phyloP scores from a whole-genome alignment of 2,329 filamentous ascomycete species.

The Ceratocystis alfenasii region DNA sequence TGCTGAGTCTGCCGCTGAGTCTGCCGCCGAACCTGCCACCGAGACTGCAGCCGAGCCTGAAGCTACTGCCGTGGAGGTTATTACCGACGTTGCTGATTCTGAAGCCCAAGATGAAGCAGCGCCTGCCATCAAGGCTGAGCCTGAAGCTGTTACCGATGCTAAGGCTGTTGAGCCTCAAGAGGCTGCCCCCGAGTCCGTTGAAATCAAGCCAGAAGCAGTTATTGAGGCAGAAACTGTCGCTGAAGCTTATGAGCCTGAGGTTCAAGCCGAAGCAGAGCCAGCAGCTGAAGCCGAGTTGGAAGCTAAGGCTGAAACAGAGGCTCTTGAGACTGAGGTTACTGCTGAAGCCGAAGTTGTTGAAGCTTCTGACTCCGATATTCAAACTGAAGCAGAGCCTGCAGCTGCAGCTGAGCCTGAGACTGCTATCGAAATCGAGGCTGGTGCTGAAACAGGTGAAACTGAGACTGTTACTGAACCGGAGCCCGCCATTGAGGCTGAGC shows the following conservation, averaged over 20 bases:
- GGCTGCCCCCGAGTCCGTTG: not conserved
- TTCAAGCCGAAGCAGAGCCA: not conserved
- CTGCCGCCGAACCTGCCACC: not conserved
- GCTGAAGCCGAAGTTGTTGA: no score
- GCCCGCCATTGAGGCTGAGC: not conserved
- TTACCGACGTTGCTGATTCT: conserved; percentile 4
- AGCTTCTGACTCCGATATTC: not conserved
- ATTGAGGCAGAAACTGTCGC: not conserved
- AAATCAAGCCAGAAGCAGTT: not conserved
- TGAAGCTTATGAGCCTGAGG: not conserved
- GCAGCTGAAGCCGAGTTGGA: conserved; percentile 2
- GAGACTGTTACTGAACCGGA: not conserved
- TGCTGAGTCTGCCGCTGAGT: no score
- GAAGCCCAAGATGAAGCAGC: conserved; percentile 6
- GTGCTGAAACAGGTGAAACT: not conserved
- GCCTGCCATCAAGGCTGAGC: not conserved
- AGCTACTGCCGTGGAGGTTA: not conserved
- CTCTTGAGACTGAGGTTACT: no score
- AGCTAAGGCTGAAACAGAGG: conserved; percentile 13
- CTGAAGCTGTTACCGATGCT: not conserved
- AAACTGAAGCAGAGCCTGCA: not conserved
- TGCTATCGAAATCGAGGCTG: conserved; percentile 12
- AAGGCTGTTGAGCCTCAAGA: not conserved
- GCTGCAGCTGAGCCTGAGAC: not conserved
- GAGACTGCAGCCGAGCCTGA: conserved; percentile 16